A percentile compares a stretch with the other conserved stretches of the same genome.
Evolutionary conservation across 768 basidiomycete genomes (phyloP).

Genomic region (Gymnopilus junonius): DNA sequence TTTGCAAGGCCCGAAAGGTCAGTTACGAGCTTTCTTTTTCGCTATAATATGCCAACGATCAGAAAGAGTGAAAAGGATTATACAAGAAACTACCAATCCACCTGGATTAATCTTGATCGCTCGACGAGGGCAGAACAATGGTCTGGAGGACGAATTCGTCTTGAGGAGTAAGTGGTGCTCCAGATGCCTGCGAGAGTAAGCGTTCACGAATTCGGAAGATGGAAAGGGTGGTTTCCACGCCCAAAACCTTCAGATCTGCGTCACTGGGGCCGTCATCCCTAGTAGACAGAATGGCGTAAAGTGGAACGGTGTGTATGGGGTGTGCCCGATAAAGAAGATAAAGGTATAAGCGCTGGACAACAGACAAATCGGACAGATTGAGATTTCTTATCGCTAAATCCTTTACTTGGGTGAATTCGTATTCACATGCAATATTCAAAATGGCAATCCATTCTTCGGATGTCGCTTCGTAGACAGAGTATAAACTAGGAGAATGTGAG

Average conservation of each 20-base stretch:
- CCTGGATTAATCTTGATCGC: slow-evolving; percentile 1
- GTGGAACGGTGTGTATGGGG: slow-evolving; percentile 47
- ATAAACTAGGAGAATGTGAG: slow-evolving; percentile 41
- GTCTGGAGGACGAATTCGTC: slow-evolving; percentile 14
- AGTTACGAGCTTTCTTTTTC: not conserved
- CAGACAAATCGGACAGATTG: slow-evolving; percentile 27
- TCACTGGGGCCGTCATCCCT: slow-evolving; percentile 54
- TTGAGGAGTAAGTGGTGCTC: slow-evolving; percentile 3
- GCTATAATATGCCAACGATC: not conserved
- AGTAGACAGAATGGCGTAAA: slow-evolving; percentile 55
- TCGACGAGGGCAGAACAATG: slow-evolving; percentile 16
- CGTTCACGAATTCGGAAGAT: slow-evolving; percentile 57
- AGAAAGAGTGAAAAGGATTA: not conserved
- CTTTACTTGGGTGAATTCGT: slow-evolving; percentile 59
- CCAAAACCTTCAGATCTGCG: slow-evolving; percentile 57
- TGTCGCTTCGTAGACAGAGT: slow-evolving; percentile 54
- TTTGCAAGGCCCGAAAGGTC: not conserved
- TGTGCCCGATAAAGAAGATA: slow-evolving; percentile 57
- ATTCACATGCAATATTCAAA: slow-evolving; percentile 57
- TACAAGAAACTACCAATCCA: slow-evolving; percentile 8
- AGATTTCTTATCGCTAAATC: slow-evolving; percentile 60
- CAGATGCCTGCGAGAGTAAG: slow-evolving; percentile 26
- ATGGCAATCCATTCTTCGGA: slow-evolving; percentile 62
- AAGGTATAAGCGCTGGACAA: slow-evolving; percentile 41
- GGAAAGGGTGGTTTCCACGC: slow-evolving; percentile 52